phyloP scores from a whole-genome alignment of 495 filamentous ascomycete species.

The Trichoderma parareesei region DNA sequence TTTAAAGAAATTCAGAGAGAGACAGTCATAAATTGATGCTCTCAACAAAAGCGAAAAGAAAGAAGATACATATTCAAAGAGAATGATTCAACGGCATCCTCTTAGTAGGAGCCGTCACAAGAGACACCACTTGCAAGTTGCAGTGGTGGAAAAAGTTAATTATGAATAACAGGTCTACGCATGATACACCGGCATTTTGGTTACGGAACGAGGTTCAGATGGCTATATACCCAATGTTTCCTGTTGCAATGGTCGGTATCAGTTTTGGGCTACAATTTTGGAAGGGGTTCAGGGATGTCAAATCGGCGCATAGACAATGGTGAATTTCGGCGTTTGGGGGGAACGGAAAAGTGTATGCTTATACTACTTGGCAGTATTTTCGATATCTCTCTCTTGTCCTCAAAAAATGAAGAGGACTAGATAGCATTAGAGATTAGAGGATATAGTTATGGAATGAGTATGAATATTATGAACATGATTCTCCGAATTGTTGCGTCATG shows the following conservation, averaged over 20 bases:
- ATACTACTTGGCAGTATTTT: not conserved
- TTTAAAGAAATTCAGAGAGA: not conserved
- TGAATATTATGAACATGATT: not conserved
- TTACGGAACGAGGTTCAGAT: not conserved
- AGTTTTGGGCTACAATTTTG: not conserved
- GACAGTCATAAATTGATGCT: too few relatives aligned
- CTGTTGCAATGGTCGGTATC: not conserved
- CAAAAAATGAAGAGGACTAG: slow-evolving; percentile 6
- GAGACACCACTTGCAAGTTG: not conserved
- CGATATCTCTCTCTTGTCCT: slow-evolving; percentile 4
- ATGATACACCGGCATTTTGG: not conserved
- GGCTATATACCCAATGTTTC: slow-evolving; percentile 3
- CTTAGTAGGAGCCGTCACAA: not conserved
- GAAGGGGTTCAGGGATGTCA: not conserved
- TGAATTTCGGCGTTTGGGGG: not conserved
- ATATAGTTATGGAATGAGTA: not conserved
- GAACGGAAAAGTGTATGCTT: slow-evolving; percentile 3
- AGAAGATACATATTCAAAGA: not conserved
- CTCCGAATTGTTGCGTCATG: too few relatives aligned
- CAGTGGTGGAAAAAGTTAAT: slow-evolving; percentile 3
- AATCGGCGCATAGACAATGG: not conserved
- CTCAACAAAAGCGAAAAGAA: not conserved
- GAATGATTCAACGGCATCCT: not conserved
- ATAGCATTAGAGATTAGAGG: not conserved
- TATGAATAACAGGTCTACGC: slow-evolving; percentile 4